Evolutionary conservation across 129 eudicot species (phyloP).

Genomic region (Pulicaria dysenterica): DNA sequence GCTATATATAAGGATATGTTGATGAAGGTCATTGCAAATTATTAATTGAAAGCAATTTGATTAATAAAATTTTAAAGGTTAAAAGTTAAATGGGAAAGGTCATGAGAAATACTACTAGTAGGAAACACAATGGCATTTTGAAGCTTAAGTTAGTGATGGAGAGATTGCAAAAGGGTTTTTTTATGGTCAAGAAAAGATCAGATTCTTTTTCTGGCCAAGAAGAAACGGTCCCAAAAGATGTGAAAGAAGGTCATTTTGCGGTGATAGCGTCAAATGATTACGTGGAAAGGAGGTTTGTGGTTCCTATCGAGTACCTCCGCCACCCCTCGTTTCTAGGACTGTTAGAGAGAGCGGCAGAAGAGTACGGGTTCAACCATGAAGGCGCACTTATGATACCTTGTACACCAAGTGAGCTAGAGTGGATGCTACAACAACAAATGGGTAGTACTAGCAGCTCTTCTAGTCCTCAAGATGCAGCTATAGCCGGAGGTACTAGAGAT

Average conservation of each 20-base stretch:
- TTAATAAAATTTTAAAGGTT: background rate
- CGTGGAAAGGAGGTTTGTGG: conserved; percentile 32
- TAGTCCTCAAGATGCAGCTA: background rate
- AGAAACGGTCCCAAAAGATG: conserved; percentile 43
- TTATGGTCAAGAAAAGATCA: conserved; percentile 22
- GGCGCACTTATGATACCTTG: conserved; percentile 46
- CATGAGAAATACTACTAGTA: conserved; percentile 24
- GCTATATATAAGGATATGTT: conserved; percentile 29
- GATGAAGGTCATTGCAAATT: conserved; percentile 13
- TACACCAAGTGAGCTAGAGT: conserved; percentile 36
- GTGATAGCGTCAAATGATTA: conserved; percentile 42
- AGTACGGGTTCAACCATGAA: conserved; percentile 45
- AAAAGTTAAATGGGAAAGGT: conserved; percentile 29
- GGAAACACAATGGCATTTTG: conserved; percentile 36
- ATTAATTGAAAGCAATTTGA: conserved; percentile 7
- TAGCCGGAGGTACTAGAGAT: background rate
- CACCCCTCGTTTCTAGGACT: conserved; percentile 39
- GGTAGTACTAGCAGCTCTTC: background rate
- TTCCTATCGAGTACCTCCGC: conserved; percentile 31
- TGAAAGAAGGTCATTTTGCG: conserved; percentile 52
- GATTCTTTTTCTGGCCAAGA: conserved; percentile 25
- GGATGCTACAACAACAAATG: conserved; percentile 33
- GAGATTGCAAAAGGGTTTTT: conserved; percentile 40
- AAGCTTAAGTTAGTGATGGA: conserved; percentile 34
- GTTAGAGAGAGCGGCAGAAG: conserved; percentile 46